Conservation (phyloP, 192 early-diverging fungal genomes). For the Entomortierella parvispora region DNA sequence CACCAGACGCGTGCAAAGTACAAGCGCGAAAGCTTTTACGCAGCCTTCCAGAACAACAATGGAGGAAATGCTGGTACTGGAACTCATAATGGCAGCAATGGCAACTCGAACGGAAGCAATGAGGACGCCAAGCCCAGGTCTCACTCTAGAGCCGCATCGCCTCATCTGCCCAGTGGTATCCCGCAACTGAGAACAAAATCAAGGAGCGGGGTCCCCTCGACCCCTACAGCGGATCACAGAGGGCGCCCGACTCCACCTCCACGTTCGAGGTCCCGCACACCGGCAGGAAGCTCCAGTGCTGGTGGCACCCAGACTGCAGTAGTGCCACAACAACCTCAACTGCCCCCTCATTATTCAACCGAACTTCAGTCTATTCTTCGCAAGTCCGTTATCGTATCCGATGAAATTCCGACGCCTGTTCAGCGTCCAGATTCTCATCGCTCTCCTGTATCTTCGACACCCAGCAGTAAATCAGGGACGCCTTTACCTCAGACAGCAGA, state of each 20-base stretch:
- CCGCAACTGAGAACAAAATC: constrained; percentile 49
- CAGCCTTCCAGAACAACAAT: constrained; percentile 35
- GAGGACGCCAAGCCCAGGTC: constrained; percentile 32
- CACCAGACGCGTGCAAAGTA: constrained; percentile 40
- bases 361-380: constrained; percentile 44
- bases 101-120: constrained; percentile 6
- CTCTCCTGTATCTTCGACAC: constrained; percentile 31
- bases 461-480: constrained; percentile 42
- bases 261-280: constrained; percentile 42
- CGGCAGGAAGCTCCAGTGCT: constrained; percentile 25
- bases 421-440: constrained; percentile 16
- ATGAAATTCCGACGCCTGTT: background rate
- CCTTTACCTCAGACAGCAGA: constrained; percentile 38
- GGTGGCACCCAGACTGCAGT: background rate
- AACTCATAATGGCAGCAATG: background rate
- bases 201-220: constrained; percentile 34
- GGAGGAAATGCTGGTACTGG: background rate
- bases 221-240: constrained; percentile 31
- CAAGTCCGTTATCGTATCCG: constrained; percentile 28
- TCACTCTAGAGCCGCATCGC: constrained; percentile 33
- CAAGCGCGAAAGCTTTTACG: constrained; percentile 46
- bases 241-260: constrained; percentile 38
- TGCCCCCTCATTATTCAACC: constrained; percentile 41
- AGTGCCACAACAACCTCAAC: constrained; percentile 37
- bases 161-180: constrained; percentile 44